Evolutionary conservation across 768 basidiomycete species (phyloP).

Genomic region (Leccinum longicurvipes): DNA sequence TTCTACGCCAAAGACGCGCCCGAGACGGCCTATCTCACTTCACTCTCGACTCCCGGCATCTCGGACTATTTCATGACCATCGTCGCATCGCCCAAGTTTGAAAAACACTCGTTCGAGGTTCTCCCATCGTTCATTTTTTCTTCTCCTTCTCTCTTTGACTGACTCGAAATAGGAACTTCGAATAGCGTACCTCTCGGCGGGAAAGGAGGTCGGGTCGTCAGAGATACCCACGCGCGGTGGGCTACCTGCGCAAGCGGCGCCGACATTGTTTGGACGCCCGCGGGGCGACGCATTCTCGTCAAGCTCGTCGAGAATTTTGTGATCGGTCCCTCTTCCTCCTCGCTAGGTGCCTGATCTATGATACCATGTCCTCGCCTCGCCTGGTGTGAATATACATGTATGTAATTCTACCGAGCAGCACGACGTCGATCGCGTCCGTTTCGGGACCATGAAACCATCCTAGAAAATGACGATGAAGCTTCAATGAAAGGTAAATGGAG

Average conservation of each 20-base stretch:
- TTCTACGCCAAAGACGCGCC: slow-evolving; percentile 27
- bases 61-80: slow-evolving; percentile 38
- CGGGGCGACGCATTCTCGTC: slow-evolving; percentile 33
- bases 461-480: no score
- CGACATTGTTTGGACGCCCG: slow-evolving; percentile 27
- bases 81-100: slow-evolving; percentile 35
- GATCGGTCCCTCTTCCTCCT: neutral
- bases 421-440: neutral
- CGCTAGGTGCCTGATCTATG: neutral
- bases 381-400: neutral
- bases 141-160: neutral
- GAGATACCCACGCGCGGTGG: slow-evolving; percentile 28
- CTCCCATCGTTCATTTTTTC: neutral
- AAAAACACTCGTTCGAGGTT: slow-evolving; percentile 51
- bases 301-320: slow-evolving; percentile 17
- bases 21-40: slow-evolving; percentile 21
- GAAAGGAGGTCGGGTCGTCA: slow-evolving; percentile 45
- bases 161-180: slow-evolving; percentile 45
- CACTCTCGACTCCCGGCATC: slow-evolving; percentile 2
- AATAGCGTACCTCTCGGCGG: slow-evolving; percentile 39
- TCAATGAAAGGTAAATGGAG: no score
- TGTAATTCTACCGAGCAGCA: neutral
- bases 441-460: neutral
- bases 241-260: slow-evolving; percentile 22
- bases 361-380: neutral